phyloP scores from a whole-genome alignment of 2,329 filamentous ascomycete species.

The Juglanconis sp. region DNA sequence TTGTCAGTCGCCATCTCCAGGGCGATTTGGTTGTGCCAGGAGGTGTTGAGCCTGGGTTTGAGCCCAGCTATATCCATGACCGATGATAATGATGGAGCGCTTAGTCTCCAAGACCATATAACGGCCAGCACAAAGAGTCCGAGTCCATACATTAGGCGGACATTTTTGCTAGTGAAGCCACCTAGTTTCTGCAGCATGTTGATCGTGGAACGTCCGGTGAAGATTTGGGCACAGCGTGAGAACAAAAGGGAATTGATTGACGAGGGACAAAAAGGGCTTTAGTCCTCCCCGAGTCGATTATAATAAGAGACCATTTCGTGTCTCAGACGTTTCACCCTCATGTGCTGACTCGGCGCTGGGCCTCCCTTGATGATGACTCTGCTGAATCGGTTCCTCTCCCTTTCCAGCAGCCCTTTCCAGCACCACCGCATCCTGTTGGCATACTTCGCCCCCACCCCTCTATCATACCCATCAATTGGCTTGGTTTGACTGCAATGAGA shows the following conservation, averaged over 20 bases:
- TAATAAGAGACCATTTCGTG: not conserved
- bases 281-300: not conserved
- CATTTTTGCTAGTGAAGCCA: not conserved
- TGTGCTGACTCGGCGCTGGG: no score
- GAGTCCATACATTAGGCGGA: not conserved
- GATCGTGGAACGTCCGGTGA: not conserved
- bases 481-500: no score
- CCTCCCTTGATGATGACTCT: not conserved
- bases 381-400: no score
- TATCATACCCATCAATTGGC: no score
- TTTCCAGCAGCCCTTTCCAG: no score
- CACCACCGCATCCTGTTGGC: no score
- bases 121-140: not conserved
- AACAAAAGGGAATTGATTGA: no score
- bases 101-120: not conserved
- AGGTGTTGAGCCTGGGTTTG: not conserved
- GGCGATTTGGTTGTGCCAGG: constrained; percentile 3
- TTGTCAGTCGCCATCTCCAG: not conserved
- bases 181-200: not conserved
- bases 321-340: not conserved
- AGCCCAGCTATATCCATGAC: not conserved
- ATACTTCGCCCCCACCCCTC: no score
- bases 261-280: no score
- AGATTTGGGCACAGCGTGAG: no score
- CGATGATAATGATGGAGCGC: not conserved